Conservation (phyloP, 2,329 filamentous ascomycete species). For the Dactylella cylindrospora region DNA sequence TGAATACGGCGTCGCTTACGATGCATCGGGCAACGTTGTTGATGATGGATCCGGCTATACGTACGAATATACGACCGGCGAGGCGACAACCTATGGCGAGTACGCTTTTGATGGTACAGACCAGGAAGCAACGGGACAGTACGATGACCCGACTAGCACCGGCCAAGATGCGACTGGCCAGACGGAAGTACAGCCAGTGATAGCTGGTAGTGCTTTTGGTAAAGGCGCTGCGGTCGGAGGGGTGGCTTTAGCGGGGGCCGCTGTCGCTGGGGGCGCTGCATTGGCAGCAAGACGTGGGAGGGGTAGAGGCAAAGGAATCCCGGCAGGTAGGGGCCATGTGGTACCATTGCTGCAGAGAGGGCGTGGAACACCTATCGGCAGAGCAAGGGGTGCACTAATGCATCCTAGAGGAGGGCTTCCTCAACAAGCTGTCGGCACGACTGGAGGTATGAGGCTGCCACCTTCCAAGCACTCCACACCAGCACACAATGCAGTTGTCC, state of each 20-base stretch:
- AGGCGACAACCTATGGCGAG: slow-evolving; percentile 9
- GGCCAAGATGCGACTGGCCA: not conserved
- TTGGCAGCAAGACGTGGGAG: slow-evolving; percentile 18
- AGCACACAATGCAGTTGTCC: slow-evolving; percentile 6
- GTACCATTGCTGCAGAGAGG: not conserved
- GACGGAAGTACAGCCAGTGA: too few species aligned
- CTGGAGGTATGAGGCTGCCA: not conserved
- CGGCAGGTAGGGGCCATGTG: not conserved
- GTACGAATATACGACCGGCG: not conserved
- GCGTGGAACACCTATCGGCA: slow-evolving; percentile 1
- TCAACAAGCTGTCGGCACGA: slow-evolving; percentile 6
- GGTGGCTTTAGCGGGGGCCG: slow-evolving; percentile 24
- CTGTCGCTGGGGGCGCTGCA: slow-evolving; percentile 17
- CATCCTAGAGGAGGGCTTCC: slow-evolving; percentile 12
- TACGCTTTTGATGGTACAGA: too few species aligned
- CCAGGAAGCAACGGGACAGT: too few species aligned
- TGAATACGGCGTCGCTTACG: slow-evolving; percentile 24
- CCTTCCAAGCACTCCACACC: slow-evolving; percentile 15
- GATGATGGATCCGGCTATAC: slow-evolving; percentile 2
- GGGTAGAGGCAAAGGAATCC: slow-evolving; percentile 10
- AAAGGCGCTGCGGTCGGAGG: slow-evolving; percentile 21
- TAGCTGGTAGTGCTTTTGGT: slow-evolving; percentile 5
- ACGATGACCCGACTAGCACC: not conserved
- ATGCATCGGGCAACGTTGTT: not conserved
- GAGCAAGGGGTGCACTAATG: slow-evolving; percentile 2